These are phyloP conservation scores for Ascochyta pisi DNA, from an alignment of 2,329 filamentous ascomycete species.

Conservation along the genomic window DNA sequence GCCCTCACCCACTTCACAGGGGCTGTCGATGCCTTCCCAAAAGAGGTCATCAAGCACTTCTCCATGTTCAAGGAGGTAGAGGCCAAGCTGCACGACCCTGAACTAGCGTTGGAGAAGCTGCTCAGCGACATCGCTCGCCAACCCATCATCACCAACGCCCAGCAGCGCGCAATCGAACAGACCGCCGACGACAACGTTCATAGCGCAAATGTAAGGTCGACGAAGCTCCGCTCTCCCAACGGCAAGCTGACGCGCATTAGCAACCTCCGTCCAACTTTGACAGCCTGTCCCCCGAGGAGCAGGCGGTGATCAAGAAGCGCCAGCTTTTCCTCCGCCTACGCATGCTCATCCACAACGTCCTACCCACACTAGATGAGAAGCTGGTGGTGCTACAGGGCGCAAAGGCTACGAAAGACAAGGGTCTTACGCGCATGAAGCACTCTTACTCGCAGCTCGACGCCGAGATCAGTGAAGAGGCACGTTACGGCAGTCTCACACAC, in stretches of 20 bases:
- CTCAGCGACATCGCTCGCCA: constrained; percentile 66
- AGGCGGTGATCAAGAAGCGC: constrained; percentile 69
- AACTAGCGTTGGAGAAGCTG: constrained; percentile 79
- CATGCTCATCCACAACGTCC: constrained; percentile 79
- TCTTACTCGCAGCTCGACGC: constrained; percentile 85
- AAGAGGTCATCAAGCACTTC: constrained; percentile 94
- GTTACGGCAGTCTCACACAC: constrained; percentile 87
- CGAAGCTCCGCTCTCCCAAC: constrained; percentile 32
- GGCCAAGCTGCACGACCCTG: constrained; percentile 90
- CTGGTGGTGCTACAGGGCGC: constrained; percentile 95
- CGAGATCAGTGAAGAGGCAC: constrained; percentile 93
- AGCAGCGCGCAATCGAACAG: constrained; percentile 35
- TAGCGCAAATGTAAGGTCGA: constrained; percentile 51
- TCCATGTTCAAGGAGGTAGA: constrained; percentile 97
- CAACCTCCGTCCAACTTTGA: constrained; percentile 36
- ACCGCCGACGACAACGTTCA: constrained; percentile 47
- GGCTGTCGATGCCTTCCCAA: constrained; percentile 87
- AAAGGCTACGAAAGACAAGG: constrained; percentile 85
- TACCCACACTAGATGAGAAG: constrained; percentile 94
- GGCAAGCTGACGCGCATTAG: constrained; percentile 33
- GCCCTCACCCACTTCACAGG: constrained; percentile 83
- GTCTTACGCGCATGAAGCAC: constrained; percentile 82
- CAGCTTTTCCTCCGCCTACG: constrained; percentile 80
- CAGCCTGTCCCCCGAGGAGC: constrained; percentile 42
- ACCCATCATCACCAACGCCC: constrained; percentile 51